Evolutionary conservation across 371 early-diverging fungal genomes (phyloP).

Genomic region (Mucor velutinosus): DNA sequence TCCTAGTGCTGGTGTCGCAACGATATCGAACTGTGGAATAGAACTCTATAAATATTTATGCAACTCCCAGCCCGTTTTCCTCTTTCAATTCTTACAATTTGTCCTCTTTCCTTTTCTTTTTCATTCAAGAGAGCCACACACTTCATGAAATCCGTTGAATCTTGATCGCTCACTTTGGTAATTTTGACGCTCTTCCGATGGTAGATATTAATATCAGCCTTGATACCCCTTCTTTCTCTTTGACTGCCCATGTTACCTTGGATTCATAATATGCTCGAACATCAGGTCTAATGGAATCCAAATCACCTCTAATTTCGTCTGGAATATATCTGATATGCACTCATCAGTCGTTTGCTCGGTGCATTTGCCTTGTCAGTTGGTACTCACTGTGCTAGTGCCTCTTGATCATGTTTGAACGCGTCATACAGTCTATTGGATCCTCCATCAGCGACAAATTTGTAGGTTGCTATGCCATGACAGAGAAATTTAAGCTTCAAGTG

Average conservation of each 20-base stretch:
- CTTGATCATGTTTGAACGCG: constrained; percentile 48
- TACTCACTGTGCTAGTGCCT: constrained; percentile 45
- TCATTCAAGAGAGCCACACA: constrained; percentile 55
- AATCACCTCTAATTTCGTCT: constrained; percentile 81
- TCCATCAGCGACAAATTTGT: constrained; percentile 86
- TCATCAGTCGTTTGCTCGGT: not conserved
- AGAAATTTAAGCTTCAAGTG: not conserved
- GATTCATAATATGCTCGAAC: constrained; percentile 70
- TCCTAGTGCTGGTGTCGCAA: constrained; percentile 82
- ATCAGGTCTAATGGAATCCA: constrained; percentile 77
- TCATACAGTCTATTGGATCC: constrained; percentile 88
- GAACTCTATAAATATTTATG: not conserved
- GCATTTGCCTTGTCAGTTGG: not conserved
- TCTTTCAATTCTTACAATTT: not conserved
- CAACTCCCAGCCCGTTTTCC: not conserved
- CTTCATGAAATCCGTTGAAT: constrained; percentile 90
- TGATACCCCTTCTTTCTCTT: not conserved
- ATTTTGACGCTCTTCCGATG: constrained; percentile 48
- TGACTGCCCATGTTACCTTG: constrained; percentile 21
- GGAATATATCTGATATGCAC: constrained; percentile 69
- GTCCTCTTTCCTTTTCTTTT: constrained; percentile 28
- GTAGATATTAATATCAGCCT: not conserved
- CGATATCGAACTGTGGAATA: constrained; percentile 53
- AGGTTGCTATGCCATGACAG: constrained; percentile 46
- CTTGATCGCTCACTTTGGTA: constrained; percentile 57